Evolutionary conservation across 805 yeast species (phyloP).

Genomic region (Saturnispora besseyi): DNA sequence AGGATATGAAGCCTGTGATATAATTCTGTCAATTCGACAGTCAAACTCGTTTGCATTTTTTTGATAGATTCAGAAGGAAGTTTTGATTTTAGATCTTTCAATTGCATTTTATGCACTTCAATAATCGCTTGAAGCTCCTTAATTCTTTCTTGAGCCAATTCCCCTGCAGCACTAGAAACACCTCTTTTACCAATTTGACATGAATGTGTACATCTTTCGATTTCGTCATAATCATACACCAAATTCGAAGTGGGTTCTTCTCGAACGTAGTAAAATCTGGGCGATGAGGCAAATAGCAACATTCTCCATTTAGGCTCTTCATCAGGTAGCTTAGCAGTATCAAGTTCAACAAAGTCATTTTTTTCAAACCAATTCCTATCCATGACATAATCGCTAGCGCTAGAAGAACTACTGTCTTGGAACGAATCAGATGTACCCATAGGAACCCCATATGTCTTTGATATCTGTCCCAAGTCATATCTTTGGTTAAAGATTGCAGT

Average conservation of each 20-base stretch:
- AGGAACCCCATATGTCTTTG: slow-evolving; percentile 25
- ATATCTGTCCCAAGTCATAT: slow-evolving; percentile 36
- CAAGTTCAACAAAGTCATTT: slow-evolving; percentile 70
- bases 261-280: slow-evolving; percentile 52
- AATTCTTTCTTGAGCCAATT: slow-evolving; percentile 34
- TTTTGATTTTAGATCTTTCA: slow-evolving; percentile 16
- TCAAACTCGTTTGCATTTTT: slow-evolving; percentile 18
- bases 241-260: slow-evolving; percentile 39
- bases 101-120: slow-evolving; percentile 19
- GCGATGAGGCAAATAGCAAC: slow-evolving; percentile 45
- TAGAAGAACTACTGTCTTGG: slow-evolving; percentile 15
- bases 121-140: slow-evolving; percentile 34
- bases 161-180: slow-evolving; percentile 47
- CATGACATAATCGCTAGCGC: slow-evolving; percentile 11
- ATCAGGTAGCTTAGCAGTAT: slow-evolving; percentile 34
- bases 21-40: slow-evolving; percentile 24
- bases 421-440: slow-evolving; percentile 13
- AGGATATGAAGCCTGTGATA: slow-evolving; percentile 23
- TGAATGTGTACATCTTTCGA: slow-evolving; percentile 50
- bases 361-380: slow-evolving; percentile 53
- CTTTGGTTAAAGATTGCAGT: slow-evolving; percentile 55
- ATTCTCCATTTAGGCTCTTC: slow-evolving; percentile 36
- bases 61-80: slow-evolving; percentile 5
- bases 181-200: slow-evolving; percentile 51
- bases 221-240: slow-evolving; percentile 45